Evolutionary conservation across 2,329 filamentous ascomycete genomes (phyloP).

Genomic region (Emericellopsis cladophorae): DNA sequence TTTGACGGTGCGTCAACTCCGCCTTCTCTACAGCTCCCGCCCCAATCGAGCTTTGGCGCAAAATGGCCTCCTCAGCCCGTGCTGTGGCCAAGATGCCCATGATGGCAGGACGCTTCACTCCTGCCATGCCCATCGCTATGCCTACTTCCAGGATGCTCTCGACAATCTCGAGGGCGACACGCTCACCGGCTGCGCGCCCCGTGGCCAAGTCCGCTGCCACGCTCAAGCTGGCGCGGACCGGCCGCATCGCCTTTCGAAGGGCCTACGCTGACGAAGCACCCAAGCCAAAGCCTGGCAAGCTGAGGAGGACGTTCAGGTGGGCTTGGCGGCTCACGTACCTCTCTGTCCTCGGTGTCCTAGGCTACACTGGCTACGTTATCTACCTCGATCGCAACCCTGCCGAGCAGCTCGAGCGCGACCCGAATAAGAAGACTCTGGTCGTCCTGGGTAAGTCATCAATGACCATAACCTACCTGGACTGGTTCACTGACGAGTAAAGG

Average conservation of each 20-base stretch:
- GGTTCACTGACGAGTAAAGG: constrained; percentile 37
- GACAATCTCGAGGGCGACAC: constrained; percentile 11
- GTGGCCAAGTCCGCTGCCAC: constrained; percentile 14
- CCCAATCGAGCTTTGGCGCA: constrained; percentile 7
- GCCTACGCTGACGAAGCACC: constrained; percentile 38
- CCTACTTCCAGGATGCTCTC: constrained; percentile 12
- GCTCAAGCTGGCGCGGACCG: constrained; percentile 19
- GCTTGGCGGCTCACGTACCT: constrained; percentile 75
- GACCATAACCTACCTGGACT: constrained; percentile 2
- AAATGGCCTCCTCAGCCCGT: constrained; percentile 34
- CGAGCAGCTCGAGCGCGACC: constrained; percentile 68
- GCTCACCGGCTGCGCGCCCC: constrained; percentile 8
- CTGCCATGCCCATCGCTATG: constrained; percentile 6
- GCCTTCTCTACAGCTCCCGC: not conserved
- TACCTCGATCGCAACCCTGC: constrained; percentile 71
- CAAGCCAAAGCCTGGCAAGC: constrained; percentile 41
- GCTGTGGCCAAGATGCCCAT: constrained; percentile 10
- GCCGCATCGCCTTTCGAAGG: constrained; percentile 27
- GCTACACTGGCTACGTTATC: constrained; percentile 66
- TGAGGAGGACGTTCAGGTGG: constrained; percentile 62
- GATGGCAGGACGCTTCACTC: constrained; percentile 8
- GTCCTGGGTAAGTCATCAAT: constrained; percentile 60
- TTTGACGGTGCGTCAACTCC: not conserved
- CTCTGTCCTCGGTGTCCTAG: constrained; percentile 55
- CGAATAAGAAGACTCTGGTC: constrained; percentile 91